Percentiles rank a stretch among this genome's conserved stretches.
Evolutionary conservation across 306 rosid species (phyloP).

Genomic region (Prosopis cineraria): DNA sequence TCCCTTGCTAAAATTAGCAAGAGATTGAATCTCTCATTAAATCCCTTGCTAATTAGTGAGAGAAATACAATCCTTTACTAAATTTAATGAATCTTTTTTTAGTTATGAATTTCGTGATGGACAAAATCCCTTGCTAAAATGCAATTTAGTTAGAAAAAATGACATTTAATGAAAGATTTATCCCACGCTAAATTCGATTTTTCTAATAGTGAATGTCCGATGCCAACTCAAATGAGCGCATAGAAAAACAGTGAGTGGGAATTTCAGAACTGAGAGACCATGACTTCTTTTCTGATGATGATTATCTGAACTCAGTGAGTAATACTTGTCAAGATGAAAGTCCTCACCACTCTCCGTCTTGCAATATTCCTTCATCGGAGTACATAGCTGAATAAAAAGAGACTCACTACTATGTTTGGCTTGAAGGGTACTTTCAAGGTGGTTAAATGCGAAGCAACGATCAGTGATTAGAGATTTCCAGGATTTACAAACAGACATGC

Average conservation of each 20-base stretch:
- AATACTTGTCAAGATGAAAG: not conserved
- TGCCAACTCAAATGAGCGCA: no score
- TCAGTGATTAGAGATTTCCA: constrained; percentile 1
- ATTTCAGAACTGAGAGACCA: not conserved
- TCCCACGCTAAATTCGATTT: no score
- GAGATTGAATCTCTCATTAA: no score
- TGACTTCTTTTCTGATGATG: not conserved
- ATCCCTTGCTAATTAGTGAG: no score
- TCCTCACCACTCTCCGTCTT: not conserved
- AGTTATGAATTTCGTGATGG: no score
- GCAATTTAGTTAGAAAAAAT: no score
- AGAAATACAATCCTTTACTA: no score
- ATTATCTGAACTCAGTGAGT: not conserved
- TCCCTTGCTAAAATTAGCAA: no score
- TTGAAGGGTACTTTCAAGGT: not conserved
- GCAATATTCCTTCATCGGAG: not conserved
- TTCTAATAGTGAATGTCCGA: no score
- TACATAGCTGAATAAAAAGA: not conserved
- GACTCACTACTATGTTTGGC: not conserved
- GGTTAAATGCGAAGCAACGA: not conserved
- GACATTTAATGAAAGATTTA: no score
- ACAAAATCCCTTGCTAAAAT: no score
- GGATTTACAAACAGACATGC: not conserved
- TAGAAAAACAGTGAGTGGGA: not conserved
- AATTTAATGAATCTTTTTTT: no score